Evolutionary conservation across 2,329 filamentous ascomycete genomes (phyloP).

Genomic region (Fusarium buharicum): DNA sequence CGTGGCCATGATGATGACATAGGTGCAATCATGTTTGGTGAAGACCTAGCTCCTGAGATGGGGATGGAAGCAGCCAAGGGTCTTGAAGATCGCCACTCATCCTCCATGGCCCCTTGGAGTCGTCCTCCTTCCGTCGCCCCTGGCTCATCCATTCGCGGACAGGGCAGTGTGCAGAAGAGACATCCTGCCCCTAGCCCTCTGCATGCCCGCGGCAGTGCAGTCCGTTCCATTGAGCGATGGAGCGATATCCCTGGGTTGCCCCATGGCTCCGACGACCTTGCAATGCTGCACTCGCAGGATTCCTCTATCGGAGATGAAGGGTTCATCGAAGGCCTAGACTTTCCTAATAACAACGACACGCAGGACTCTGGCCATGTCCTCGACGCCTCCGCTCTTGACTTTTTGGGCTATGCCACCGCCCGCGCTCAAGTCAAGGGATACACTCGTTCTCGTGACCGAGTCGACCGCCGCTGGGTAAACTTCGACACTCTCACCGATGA

Average conservation of each 20-base stretch:
- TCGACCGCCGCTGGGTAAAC: slow-evolving; percentile 60
- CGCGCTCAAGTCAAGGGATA: slow-evolving; percentile 50
- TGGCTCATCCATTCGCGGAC: slow-evolving; percentile 58
- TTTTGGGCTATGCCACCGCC: slow-evolving; percentile 57
- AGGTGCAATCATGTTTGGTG: slow-evolving; percentile 49
- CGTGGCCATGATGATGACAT: slow-evolving; percentile 42
- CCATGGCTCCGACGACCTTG: slow-evolving; percentile 50
- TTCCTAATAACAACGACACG: slow-evolving; percentile 42
- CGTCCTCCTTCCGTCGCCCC: slow-evolving; percentile 58
- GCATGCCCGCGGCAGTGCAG: slow-evolving; percentile 50
- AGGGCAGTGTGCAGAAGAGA: slow-evolving; percentile 52
- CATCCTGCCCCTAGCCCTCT: slow-evolving; percentile 52
- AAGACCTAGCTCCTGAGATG: slow-evolving; percentile 67
- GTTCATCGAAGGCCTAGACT: slow-evolving; percentile 27
- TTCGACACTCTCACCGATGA: slow-evolving; percentile 77
- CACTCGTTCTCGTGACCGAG: slow-evolving; percentile 48
- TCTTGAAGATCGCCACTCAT: slow-evolving; percentile 73
- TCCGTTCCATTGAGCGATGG: slow-evolving; percentile 58
- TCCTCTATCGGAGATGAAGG: slow-evolving; percentile 47
- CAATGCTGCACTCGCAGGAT: slow-evolving; percentile 44
- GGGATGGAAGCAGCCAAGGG: slow-evolving; percentile 74
- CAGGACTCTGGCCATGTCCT: slow-evolving; percentile 52
- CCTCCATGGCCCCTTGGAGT: slow-evolving; percentile 64
- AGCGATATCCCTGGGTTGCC: slow-evolving; percentile 55
- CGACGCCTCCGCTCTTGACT: slow-evolving; percentile 59